Evolutionary conservation across 192 early-diverging fungal species (phyloP).

Genomic region (Obelidium mucronatum): DNA sequence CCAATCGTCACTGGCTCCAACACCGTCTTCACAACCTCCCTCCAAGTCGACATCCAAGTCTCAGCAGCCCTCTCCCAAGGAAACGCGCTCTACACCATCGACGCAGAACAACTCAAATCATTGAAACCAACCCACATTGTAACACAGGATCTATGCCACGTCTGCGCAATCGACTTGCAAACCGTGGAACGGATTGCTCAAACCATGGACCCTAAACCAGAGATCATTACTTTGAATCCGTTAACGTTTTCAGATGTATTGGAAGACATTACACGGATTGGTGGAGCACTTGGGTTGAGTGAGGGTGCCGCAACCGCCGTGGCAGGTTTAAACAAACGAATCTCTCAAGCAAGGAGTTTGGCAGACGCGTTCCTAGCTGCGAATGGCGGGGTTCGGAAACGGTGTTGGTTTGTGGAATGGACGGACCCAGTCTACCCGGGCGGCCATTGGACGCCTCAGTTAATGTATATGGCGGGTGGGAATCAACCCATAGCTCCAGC

Average conservation of each 20-base stretch:
- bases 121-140: conserved; percentile 57
- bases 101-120: conserved; percentile 42
- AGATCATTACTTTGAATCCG: conserved; percentile 62
- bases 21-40: conserved; percentile 55
- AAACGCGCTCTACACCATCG: conserved; percentile 57
- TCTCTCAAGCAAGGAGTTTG: conserved; percentile 23
- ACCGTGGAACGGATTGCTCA: conserved; percentile 58
- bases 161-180: conserved; percentile 59
- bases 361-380: conserved; percentile 29
- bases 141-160: conserved; percentile 50
- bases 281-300: conserved; percentile 45
- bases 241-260: conserved; percentile 55
- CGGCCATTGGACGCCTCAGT: conserved; percentile 56
- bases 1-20: conserved; percentile 58
- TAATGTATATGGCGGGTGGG: conserved; percentile 61
- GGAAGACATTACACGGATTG: conserved; percentile 52
- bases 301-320: conserved; percentile 25
- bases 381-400: conserved; percentile 31
- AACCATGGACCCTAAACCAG: conserved; percentile 50
- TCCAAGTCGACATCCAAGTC: conserved; percentile 58
- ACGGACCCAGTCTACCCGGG: conserved; percentile 59
- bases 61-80: conserved; percentile 44
- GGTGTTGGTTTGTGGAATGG: conserved; percentile 61
- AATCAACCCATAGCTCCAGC: conserved; percentile 47
- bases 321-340: conserved; percentile 29